These are phyloP conservation scores for Triticum timopheevii DNA, from an alignment of 176 grass and related monocot genomes.

Conservation along the genomic window DNA sequence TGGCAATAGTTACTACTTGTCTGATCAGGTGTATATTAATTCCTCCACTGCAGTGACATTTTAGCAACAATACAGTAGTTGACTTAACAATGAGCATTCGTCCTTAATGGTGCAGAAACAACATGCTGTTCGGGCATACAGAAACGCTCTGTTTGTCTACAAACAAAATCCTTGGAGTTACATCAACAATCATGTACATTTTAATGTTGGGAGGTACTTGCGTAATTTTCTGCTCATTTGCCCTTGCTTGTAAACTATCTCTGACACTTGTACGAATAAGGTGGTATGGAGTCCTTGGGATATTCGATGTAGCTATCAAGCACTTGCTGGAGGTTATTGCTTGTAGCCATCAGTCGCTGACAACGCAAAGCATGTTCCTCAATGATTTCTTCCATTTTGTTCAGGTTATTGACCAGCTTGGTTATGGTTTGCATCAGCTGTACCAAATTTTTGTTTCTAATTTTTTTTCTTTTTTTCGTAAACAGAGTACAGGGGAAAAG, in stretches of 20 bases:
- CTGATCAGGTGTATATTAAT: conserved; percentile 77
- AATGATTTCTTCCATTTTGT: conserved; percentile 89
- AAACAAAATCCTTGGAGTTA: conserved; percentile 94
- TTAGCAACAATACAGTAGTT: conserved; percentile 15
- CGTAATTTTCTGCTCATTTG: conserved; percentile 22
- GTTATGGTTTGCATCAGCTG: conserved; percentile 8
- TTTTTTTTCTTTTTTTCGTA: conserved; percentile 25
- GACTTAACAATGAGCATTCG: conserved; percentile 21
- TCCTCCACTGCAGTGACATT: conserved; percentile 6
- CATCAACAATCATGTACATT: conserved; percentile 98
- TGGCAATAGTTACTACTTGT: conserved; percentile 80
- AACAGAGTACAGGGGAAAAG: conserved; percentile 72
- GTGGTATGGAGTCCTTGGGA: conserved; percentile 95
- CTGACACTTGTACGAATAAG: conserved; percentile 45
- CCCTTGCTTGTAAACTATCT: conserved; percentile 24
- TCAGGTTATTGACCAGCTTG: conserved; percentile 56
- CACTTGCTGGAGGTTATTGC: conserved; percentile 94
- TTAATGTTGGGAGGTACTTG: conserved; percentile 92
- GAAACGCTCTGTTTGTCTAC: conserved; percentile 92
- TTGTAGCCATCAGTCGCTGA: conserved; percentile 82
- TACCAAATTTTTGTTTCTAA: conserved; percentile 33
- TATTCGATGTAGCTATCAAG: conserved; percentile 88
- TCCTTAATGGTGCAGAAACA: conserved; percentile 66
- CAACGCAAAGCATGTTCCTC: conserved; percentile 87
- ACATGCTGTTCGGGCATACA: conserved; percentile 88